Evolutionary conservation across 2,329 filamentous ascomycete genomes (phyloP).

Genomic region (Didymella pomorum): DNA sequence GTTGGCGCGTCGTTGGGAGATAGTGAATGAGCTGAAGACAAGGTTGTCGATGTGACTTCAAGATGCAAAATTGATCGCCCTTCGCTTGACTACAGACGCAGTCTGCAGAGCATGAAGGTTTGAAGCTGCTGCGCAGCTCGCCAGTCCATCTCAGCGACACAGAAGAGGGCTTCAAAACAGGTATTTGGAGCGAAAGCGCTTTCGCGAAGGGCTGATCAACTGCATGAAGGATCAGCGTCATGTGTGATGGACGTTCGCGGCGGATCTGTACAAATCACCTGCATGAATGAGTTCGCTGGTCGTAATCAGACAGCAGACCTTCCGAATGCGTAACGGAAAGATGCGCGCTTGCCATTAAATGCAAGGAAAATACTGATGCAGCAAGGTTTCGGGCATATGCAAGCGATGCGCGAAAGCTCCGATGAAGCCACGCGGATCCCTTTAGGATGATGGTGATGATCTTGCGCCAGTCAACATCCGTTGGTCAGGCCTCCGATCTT

Average conservation of each 20-base stretch:
- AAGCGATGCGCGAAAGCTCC: background rate
- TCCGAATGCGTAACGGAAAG: background rate
- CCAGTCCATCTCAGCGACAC: background rate
- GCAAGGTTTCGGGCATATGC: constrained; percentile 9
- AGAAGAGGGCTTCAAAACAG: background rate
- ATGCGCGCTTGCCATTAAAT: background rate
- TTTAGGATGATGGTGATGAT: background rate
- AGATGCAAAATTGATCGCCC: background rate
- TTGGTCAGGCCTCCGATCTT: background rate
- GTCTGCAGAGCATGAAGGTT: background rate
- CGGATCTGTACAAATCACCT: background rate
- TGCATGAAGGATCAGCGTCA: background rate
- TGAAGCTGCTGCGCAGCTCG: background rate
- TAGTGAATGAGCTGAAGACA: background rate
- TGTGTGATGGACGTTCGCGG: background rate
- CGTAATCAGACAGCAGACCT: background rate
- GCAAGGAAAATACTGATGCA: background rate
- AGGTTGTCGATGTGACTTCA: background rate
- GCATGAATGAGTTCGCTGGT: background rate
- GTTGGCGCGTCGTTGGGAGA: background rate
- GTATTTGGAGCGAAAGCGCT: background rate
- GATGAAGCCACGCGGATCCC: constrained; percentile 3
- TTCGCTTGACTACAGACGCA: background rate
- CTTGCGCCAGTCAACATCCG: background rate
- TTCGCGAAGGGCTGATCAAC: background rate